A percentile compares a stretch with the other conserved stretches of the same genome.
phyloP scores from a whole-genome alignment of 2,329 filamentous ascomycete species.

The Cadophora gregata region DNA sequence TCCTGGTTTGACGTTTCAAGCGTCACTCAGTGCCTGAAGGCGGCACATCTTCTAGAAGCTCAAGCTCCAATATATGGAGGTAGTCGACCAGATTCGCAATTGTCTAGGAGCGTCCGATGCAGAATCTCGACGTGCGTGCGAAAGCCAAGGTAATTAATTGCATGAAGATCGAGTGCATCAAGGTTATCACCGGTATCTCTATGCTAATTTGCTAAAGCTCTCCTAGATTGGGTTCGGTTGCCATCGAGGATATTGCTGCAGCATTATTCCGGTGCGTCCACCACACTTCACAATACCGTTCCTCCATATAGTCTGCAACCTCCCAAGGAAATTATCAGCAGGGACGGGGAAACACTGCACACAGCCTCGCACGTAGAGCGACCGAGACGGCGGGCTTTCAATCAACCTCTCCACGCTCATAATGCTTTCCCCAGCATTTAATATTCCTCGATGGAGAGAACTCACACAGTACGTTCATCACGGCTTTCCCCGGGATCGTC shows the following conservation, averaged over 20 bases:
- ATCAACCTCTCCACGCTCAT: not conserved
- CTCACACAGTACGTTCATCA: not conserved
- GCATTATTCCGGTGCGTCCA: not conserved
- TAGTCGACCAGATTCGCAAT: slow-evolving; percentile 6
- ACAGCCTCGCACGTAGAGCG: not conserved
- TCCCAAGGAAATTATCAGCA: slow-evolving; percentile 10
- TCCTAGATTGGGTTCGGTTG: slow-evolving; percentile 11
- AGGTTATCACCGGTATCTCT: not conserved
- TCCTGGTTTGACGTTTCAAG: slow-evolving; percentile 1
- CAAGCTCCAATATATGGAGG: not conserved
- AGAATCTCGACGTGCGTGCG: not conserved
- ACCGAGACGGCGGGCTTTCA: not conserved
- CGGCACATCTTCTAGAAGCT: slow-evolving; percentile 11
- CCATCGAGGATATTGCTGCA: not conserved
- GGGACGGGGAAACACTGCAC: slow-evolving; percentile 6
- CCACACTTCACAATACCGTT: slow-evolving; percentile 2
- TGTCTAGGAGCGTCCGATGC: not conserved
- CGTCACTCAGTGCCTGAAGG: not conserved
- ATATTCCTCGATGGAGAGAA: not conserved
- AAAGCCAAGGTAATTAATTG: not conserved
- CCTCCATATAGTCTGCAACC: slow-evolving; percentile 2
- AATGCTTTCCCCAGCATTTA: slow-evolving; percentile 6
- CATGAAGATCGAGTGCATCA: too few relatives aligned
- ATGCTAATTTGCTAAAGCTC: too few relatives aligned
- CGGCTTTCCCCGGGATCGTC: slow-evolving; percentile 11